Evolutionary conservation across 2,329 filamentous ascomycete species (phyloP), one percentile per base, ranked within the genome.

Genomic region (Cryphonectria carpinicola): DNA sequence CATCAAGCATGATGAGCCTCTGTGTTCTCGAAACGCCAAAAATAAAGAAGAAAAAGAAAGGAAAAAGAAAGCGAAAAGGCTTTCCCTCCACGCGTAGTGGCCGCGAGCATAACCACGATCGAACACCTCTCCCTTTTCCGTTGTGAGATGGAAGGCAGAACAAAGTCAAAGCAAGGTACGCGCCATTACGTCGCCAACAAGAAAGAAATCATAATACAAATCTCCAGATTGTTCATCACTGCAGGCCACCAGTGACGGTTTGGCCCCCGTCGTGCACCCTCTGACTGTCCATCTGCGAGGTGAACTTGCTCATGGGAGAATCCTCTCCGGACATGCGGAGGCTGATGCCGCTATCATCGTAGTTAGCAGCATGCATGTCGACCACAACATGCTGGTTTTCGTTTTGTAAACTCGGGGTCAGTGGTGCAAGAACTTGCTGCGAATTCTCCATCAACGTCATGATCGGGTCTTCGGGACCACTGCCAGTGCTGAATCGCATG

Each of bases 261-360:
- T 72, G 71, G 49, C 35, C 63, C 46, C 58, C 70, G 28, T 70
- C 63, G 13, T 66, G 54, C 7, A 58, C 37, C 49, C 63, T 67
- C 46, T 72, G 71, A 52, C 66, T 71, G 41, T 72, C 71, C 71
- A 71, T 52, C 32, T 72, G 71, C 86, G 66, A 62, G 13, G 83
- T 82, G 76, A 86, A 90, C 76, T 90, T 90, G 67, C 88, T 86
- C 78, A 88, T 85, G 1, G 85, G 82, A 63, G 89, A 89, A 37
- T 91, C 89, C 68, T 91, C 89, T 67, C 91, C 89, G 0, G 89
- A 89, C 5, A 89, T 90, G 66, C 88, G 83, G 75, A 94, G 90
- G 41, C 90, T 90, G 72, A 94, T 94, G 1, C 91, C 92, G 76
- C 92, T 94, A 74, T 94, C 92, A 74, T 94, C 92, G 72, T 91